Base-by-base conservation (phyloP, 2,329 filamentous ascomycete genomes). In the Colletotrichum magnum region DNA sequence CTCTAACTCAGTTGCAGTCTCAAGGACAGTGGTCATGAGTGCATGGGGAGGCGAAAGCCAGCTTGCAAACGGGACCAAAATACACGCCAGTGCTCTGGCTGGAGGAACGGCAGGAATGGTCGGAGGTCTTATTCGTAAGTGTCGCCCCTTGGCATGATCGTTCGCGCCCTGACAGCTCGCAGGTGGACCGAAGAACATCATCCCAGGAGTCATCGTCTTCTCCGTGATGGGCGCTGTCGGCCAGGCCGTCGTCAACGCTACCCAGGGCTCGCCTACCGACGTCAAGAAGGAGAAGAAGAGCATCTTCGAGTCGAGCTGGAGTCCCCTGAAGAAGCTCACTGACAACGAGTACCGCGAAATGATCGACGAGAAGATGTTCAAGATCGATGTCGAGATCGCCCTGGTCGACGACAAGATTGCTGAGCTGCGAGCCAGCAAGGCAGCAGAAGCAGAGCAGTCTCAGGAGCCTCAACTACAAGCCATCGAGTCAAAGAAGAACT, bases 401-500 rank as follows among this genome's bases (percentile, higher is more conserved):
- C 79, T 96, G 5, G 84, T 95, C 43, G 93, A 96, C 74, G 93
- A 95, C 62, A 90, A 89, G 75, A 93, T 96, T 73, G 86, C 77
- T 1, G 78, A 80, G 52, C 60, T 84, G 21, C 71, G 74, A 62
- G 65, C 68, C n/a, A 53, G 62, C n/a, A 70, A 64, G 41, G 47
- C 28, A 12, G 58, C 58, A 18, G 65, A 26, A 3, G 48, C 66
- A 13, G 28, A 32, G n/a, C 21, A 43, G 16, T 2, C 54, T 6
- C 54, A n/a, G 4, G 41, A 57, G 12, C n/a, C 58, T 7, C 5
- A 5, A 18, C 15, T 45, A 1, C 64, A 57, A 6, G 10, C 43
- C 9, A 24, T n/a, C 5, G 26, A 7, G 13, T 39, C 58, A 6
- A 43, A 16, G 18, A 28, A 56, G 5, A 52, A 13, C 13, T 15